These are phyloP conservation scores for Phylloporus sp. DNA, from an alignment of 768 basidiomycete genomes.

Conservation along the genomic window DNA sequence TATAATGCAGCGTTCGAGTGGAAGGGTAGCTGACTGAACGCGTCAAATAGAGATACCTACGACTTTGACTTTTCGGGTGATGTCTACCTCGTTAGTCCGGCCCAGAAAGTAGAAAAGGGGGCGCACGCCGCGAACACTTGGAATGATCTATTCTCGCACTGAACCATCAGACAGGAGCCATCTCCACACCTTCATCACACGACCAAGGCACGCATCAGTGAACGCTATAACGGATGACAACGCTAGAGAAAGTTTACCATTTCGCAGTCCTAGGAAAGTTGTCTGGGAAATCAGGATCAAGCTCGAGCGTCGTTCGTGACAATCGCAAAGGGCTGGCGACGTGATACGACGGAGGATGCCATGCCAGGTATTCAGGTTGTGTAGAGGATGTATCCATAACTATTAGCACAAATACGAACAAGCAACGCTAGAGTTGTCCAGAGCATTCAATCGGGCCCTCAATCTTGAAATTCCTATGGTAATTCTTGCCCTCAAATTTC, in stretches of 20 bases:
- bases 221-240: neutral
- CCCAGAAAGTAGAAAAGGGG: neutral
- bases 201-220: neutral
- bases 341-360: constrained; percentile 32
- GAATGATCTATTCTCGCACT: constrained; percentile 67
- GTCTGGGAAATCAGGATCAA: constrained; percentile 23
- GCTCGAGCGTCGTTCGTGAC: constrained; percentile 13
- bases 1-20: neutral
- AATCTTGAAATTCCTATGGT: too few species aligned
- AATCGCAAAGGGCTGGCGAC: constrained; percentile 11
- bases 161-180: constrained; percentile 59
- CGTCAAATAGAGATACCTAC: neutral
- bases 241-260: constrained; percentile 40
- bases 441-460: too few species aligned
- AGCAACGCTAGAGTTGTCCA: too few species aligned
- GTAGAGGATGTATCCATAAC: neutral
- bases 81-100: too few species aligned
- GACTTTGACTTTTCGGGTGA: neutral
- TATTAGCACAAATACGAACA: too few species aligned
- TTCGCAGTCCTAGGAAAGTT: constrained; percentile 54
- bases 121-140: constrained; percentile 48
- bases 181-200: constrained; percentile 59
- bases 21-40: too few species aligned
- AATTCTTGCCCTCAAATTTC: too few species aligned
- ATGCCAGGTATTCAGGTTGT: constrained; percentile 11